Evolutionary conservation across 1,284 basidiomycete species (phyloP), one percentile per base, ranked within the genome.

Genomic region (Ceratobasidium theobromae): DNA sequence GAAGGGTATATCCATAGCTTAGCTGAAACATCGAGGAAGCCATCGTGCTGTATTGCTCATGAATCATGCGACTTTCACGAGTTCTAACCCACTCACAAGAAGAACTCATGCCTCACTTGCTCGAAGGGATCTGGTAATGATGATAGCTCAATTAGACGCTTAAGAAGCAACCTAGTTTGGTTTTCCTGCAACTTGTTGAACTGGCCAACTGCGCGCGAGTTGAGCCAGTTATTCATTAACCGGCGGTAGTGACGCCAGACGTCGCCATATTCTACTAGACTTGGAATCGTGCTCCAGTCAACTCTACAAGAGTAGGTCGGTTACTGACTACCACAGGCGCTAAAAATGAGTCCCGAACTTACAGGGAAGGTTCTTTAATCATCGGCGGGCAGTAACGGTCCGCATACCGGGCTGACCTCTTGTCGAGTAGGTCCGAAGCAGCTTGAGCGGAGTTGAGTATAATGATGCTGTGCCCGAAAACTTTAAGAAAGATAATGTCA

Each of bases 171-270:
- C 8, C 35, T 8, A 38, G 35, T 16, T 38, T 38, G 35, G 35
- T 16, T 38, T 38, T 38, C 35, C 16, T 38, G 35, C 35, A 49
- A 49, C 5, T 33, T 6, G 8, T 38, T 35, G 35, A 64, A 64
- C 9, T 25, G 48, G 3, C 25, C 5, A 16, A 43, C 49, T 3
- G 60, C 41, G 18, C 48, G 48, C 12, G 49, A 40, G 46, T 53
- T 41, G 4, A 64, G 28, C 60, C 60, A 64, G 8, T 30, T 64
- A 28, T 64, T 49, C 49, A 53, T 40, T 25, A 64, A 28, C 2
- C 60, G 60, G 5, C 49, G 60, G 30, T 64, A 41, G 21, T 52
- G 40, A 21, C 35, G 35, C 48, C 35, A 49, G 12, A 41, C 25
- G 12, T 64, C 46, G 35, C 25, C 33, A 16, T 62, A 62, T 4